These are phyloP conservation scores for Iris pallida DNA, from an alignment of 116 monocot genomes.

Conservation along the genomic window DNA sequence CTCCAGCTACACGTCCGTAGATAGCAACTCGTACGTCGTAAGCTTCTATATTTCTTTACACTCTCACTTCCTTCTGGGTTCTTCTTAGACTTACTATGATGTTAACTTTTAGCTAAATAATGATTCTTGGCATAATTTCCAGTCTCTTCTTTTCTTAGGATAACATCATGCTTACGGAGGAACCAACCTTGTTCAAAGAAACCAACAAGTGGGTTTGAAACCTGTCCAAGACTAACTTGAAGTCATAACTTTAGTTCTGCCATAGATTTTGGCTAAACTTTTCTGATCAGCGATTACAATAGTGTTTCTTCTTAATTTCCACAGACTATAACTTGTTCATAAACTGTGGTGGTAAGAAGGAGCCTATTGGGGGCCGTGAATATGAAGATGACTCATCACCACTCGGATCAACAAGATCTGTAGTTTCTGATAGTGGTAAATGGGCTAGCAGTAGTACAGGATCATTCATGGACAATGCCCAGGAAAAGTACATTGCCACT, in stretches of 20 bases:
- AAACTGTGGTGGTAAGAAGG: conserved; percentile 72
- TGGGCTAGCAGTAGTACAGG: conserved; percentile 88
- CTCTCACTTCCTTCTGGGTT: no score
- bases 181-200: conserved; percentile 40
- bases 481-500: conserved; percentile 32
- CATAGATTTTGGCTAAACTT: neutral
- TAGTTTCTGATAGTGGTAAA: conserved; percentile 26
- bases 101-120: no score
- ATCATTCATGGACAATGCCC: conserved; percentile 32
- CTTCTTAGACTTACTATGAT: no score
- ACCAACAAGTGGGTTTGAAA: conserved; percentile 38
- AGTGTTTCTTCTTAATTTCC: neutral
- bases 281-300: neutral
- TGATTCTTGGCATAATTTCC: no score
- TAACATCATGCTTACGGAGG: conserved; percentile 43
- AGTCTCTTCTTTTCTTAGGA: conserved; percentile 25
- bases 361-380: conserved; percentile 24
- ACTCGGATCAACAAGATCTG: conserved; percentile 31
- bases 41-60: no score
- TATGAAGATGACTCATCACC: conserved; percentile 52
- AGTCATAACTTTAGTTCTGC: no score
- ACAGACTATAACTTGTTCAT: conserved; percentile 71
- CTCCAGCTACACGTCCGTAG: conserved; percentile 48
- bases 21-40: conserved; percentile 26
- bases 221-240: neutral